Percentiles rank a stretch among this genome's conserved stretches.
Evolutionary conservation across 257 asterid genomes (phyloP).

Genomic region (Nicotiana attenuata): DNA sequence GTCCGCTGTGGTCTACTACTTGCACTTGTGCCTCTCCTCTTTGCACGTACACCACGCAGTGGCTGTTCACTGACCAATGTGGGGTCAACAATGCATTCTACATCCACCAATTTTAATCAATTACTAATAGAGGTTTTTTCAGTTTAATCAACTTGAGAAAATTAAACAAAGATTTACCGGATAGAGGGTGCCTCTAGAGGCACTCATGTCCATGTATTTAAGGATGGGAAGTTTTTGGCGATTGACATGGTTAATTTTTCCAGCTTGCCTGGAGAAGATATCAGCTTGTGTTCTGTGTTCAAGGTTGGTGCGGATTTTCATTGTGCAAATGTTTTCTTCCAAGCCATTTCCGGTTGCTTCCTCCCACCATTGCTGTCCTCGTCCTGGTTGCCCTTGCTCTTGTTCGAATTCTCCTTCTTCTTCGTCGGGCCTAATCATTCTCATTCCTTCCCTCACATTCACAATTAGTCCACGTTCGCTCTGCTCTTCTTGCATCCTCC

Average conservation of each 20-base stretch:
- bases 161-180: slow-evolving; percentile 26
- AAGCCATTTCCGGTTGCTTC: slow-evolving; percentile 33
- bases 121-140: neutral
- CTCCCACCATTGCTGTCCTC: neutral
- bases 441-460: slow-evolving; percentile 31
- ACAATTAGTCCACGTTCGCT: slow-evolving; percentile 48
- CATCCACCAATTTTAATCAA: neutral
- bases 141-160: neutral
- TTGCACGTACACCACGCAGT: slow-evolving; percentile 50
- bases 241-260: slow-evolving; percentile 50
- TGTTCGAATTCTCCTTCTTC: slow-evolving; percentile 9
- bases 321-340: slow-evolving; percentile 65
- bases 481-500: slow-evolving; percentile 31
- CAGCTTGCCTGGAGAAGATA: slow-evolving; percentile 59
- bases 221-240: slow-evolving; percentile 60
- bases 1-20: slow-evolving; percentile 40
- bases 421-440: slow-evolving; percentile 41
- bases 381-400: slow-evolving; percentile 12
- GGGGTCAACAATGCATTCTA: slow-evolving; percentile 54
- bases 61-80: slow-evolving; percentile 44
- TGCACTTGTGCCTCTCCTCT: slow-evolving; percentile 57
- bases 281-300: slow-evolving; percentile 53
- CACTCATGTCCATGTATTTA: slow-evolving; percentile 47
- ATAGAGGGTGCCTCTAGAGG: slow-evolving; percentile 43
- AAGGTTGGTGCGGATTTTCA: slow-evolving; percentile 37